A percentile compares a stretch with the other conserved stretches of the same genome.
phyloP scores from a whole-genome alignment of 176 grass and related monocot genomes.

The Thalia dealbata region DNA sequence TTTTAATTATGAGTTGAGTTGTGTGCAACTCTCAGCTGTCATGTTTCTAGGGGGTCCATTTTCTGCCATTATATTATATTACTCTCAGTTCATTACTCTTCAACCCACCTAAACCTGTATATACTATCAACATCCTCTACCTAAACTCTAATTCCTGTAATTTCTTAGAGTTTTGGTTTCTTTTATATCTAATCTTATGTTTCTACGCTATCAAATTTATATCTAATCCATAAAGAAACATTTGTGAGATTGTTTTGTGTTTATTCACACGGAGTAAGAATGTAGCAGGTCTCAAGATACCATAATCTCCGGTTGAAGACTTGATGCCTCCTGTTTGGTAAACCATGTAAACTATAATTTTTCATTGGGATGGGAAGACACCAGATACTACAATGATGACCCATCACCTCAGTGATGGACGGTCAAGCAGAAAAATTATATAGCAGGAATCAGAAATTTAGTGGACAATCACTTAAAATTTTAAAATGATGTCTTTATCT shows the following conservation, averaged over 20 bases:
- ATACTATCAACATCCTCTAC: not conserved
- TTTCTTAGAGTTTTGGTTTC: too few relatives aligned
- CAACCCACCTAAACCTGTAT: not conserved
- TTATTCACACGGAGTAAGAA: not conserved
- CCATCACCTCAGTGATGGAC: not conserved
- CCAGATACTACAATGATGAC: not conserved
- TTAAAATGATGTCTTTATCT: not conserved
- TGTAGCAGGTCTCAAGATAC: not conserved
- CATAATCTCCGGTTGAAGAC: not conserved
- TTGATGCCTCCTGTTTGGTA: not conserved
- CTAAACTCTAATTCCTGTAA: too few relatives aligned
- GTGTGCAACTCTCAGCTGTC: not conserved
- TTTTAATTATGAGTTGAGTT: not conserved
- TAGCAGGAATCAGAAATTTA: not conserved
- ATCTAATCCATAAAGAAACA: not conserved
- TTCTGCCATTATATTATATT: not conserved
- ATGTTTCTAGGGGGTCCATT: not conserved
- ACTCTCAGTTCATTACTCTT: not conserved
- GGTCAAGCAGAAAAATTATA: not conserved
- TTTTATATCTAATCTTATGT: too few relatives aligned
- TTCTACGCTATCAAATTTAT: not conserved
- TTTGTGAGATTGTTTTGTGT: not conserved
- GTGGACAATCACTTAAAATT: not conserved
- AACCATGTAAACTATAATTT: not conserved
- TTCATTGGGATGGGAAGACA: not conserved